These are phyloP conservation scores for Alternaria sp. DNA, from an alignment of 2,329 filamentous ascomycete genomes.

Conservation along the genomic window DNA sequence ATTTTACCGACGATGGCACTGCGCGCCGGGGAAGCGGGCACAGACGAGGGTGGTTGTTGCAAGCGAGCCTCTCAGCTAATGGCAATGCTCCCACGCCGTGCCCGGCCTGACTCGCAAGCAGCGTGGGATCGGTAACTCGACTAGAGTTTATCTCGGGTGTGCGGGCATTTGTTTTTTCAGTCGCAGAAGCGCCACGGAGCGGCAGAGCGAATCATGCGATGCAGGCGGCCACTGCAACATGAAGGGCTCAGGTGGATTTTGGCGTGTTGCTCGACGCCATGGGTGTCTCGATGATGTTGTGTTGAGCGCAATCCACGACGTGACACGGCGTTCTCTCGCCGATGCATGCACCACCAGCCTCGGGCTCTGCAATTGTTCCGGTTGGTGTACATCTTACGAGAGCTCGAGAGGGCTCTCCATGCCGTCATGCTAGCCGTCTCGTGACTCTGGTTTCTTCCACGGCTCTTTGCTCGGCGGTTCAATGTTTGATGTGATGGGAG, in stretches of 20 bases:
- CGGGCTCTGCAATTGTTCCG: slow-evolving; percentile 33
- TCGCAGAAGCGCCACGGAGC: slow-evolving; percentile 36
- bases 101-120: slow-evolving; percentile 31
- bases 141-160: slow-evolving; percentile 31
- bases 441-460: slow-evolving; percentile 12
- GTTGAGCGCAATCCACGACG: slow-evolving; percentile 34
- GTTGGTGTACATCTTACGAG: slow-evolving; percentile 16
- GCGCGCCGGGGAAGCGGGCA: slow-evolving; percentile 46
- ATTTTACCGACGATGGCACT: slow-evolving; percentile 10
- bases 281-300: slow-evolving; percentile 30
- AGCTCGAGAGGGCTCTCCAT: slow-evolving; percentile 6
- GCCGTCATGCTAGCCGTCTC: slow-evolving; percentile 18
- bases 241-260: slow-evolving; percentile 30
- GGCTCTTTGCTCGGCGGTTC: slow-evolving; percentile 13
- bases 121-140: slow-evolving; percentile 37
- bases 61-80: slow-evolving; percentile 38
- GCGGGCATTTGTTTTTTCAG: slow-evolving; percentile 42
- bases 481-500: slow-evolving; percentile 13
- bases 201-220: slow-evolving; percentile 44
- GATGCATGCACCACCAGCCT: slow-evolving; percentile 40
- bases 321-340: slow-evolving; percentile 31
- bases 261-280: slow-evolving; percentile 33
- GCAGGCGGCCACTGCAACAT: slow-evolving; percentile 41
- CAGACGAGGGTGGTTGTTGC: slow-evolving; percentile 24
- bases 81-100: slow-evolving; percentile 21